Percentiles rank a stretch among this genome's conserved stretches.
These are phyloP conservation scores for Monilinia aucupariae DNA, from an alignment of 2,329 filamentous ascomycete species.

Conservation along the genomic window DNA sequence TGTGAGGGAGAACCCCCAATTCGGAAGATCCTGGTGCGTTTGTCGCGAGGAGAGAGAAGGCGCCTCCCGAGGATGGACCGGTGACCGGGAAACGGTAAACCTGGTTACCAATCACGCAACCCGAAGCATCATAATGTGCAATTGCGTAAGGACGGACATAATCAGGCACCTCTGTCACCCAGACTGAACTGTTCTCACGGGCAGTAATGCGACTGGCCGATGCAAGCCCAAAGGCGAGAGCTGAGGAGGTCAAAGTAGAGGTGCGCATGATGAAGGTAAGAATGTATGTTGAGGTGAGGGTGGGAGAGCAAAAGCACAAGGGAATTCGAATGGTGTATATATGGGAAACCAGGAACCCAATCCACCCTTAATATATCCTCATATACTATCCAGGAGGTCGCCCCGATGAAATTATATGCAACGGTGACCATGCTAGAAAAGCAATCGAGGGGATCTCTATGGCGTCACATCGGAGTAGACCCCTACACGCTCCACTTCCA, in stretches of 20 bases:
- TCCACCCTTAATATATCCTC: neutral
- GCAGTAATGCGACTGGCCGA: neutral
- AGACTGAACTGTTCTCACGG: conserved; percentile 18
- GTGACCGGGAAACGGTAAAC: conserved; percentile 42
- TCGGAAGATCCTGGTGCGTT: conserved; percentile 37
- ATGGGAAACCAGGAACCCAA: neutral
- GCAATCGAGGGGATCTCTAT: neutral
- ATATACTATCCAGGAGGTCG: neutral
- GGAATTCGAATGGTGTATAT: neutral
- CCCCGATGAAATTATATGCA: neutral
- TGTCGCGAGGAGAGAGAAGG: conserved; percentile 43
- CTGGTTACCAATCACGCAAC: conserved; percentile 35
- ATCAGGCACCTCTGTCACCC: conserved; percentile 25
- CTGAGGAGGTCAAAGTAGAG: conserved; percentile 3
- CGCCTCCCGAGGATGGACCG: conserved; percentile 41
- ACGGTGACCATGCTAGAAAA: neutral
- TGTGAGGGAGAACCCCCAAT: conserved; percentile 38
- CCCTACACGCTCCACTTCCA: conserved; percentile 2
- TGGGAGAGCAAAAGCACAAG: too few species aligned
- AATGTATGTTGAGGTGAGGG: neutral
- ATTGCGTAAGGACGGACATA: conserved; percentile 29
- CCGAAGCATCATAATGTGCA: conserved; percentile 28
- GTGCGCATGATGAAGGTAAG: conserved; percentile 8
- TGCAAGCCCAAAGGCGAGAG: conserved; percentile 2
- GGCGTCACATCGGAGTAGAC: neutral